These are phyloP conservation scores for Pseudocercospora crystallina DNA, from an alignment of 2,329 filamentous ascomycete genomes.

Conservation along the genomic window DNA sequence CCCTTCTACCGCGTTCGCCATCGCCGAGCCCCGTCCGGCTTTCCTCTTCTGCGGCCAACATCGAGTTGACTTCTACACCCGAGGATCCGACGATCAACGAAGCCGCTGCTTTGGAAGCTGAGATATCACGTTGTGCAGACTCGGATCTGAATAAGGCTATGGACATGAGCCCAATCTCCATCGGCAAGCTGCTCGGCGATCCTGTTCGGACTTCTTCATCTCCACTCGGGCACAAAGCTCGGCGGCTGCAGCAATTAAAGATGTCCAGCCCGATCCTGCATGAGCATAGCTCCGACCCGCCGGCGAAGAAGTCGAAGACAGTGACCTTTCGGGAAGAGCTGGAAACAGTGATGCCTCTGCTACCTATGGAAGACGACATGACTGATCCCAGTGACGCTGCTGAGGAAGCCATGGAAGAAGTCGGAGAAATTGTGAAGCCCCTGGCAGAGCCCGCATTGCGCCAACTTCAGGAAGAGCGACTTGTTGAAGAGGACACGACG, in stretches of 20 bases:
- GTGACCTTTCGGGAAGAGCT: constrained; percentile 41
- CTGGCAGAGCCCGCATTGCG: constrained; percentile 38
- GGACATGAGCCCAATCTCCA: background rate
- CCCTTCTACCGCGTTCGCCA: constrained; percentile 48
- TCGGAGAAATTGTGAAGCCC: constrained; percentile 37
- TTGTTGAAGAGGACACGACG: constrained; percentile 49
- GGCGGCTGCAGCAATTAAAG: constrained; percentile 39
- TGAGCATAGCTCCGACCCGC: constrained; percentile 35
- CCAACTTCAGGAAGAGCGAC: constrained; percentile 44
- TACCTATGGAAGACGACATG: constrained; percentile 29
- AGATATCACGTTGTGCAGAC: constrained; percentile 34
- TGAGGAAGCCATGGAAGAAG: constrained; percentile 34
- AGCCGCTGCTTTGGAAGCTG: constrained; percentile 27
- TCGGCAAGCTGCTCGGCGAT: constrained; percentile 1
- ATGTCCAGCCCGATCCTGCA: constrained; percentile 48
- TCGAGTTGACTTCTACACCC: constrained; percentile 35
- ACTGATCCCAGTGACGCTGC: constrained; percentile 18
- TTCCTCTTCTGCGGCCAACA: constrained; percentile 15
- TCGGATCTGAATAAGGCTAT: constrained; percentile 20
- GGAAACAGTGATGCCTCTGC: constrained; percentile 35
- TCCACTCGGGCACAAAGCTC: constrained; percentile 36
- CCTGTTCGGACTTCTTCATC: constrained; percentile 20
- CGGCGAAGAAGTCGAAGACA: constrained; percentile 42
- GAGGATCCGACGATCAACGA: constrained; percentile 31
- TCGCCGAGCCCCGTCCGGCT: constrained; percentile 35